Base-by-base conservation (phyloP, 2,329 filamentous ascomycete species). In the Talaromyces sp. region DNA sequence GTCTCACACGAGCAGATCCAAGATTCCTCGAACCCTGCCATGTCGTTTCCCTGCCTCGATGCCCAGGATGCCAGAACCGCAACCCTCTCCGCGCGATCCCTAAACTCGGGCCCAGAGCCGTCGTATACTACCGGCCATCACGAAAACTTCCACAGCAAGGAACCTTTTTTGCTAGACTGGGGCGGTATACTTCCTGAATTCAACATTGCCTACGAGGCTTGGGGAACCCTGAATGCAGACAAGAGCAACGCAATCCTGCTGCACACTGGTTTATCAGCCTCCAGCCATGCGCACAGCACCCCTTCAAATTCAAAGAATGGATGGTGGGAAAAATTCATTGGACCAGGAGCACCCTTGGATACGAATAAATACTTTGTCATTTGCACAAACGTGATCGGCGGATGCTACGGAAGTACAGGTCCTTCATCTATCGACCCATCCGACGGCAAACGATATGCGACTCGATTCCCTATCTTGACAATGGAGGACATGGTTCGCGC, bases 261-360 rank as follows among this genome's bases (percentile, higher is more conserved):
- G 2, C 92, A 98, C 74, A 99, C 95, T 0, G 95, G 95, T 8
- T 83, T 99, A 5, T 97, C 93, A 0, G 95, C 95, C n/a, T 97
- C 93, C 6, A 98, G 93, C 61, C 95, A 99, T 78, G 95, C 95
- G 1, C 93, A 93, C 72, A 97, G 92, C 62, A 98, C 94, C n/a
- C 83, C 85, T 58, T 80, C 82, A 9, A 99, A 99, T 74, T 85
- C 91, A 0, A 90, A 93, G 74, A 89, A 92, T 0, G 95, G 95
- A 3, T 99, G 95, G 95, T 99, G 95, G 95, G 95, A 99, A 78
- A 94, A 90, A 75, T 99, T 99, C 74, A 98, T 99, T 70, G 95
- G 95, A 0, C 90, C 93, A 0, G 92, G 90, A 0, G 84, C 84
- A 23, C 90, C 92, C 10, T 79, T 99, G 9, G 92, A 99, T 75